Evolutionary conservation across 2,329 filamentous ascomycete genomes (phyloP).

Genomic region (Geosmithia flava): DNA sequence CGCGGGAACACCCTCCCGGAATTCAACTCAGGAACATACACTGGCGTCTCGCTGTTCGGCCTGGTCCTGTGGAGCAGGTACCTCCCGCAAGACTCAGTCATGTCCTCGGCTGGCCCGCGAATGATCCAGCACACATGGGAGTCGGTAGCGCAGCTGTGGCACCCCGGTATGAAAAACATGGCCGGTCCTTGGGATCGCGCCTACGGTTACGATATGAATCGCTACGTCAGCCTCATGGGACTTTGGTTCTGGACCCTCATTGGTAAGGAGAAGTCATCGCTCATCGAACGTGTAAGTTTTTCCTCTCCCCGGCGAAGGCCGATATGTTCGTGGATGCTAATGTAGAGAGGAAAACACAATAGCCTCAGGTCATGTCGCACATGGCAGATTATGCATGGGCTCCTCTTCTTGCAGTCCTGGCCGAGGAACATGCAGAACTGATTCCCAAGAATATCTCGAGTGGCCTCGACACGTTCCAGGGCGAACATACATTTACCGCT

Average conservation of each 20-base stretch:
- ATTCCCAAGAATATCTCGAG: conserved; percentile 26
- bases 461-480: conserved; percentile 32
- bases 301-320: too few species aligned
- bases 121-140: conserved; percentile 44
- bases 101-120: conserved; percentile 34
- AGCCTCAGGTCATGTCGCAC: conserved; percentile 44
- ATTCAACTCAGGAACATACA: conserved; percentile 52
- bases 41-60: conserved; percentile 47
- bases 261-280: conserved; percentile 29
- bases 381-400: conserved; percentile 45
- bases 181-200: conserved; percentile 53
- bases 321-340: not conserved
- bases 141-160: conserved; percentile 38
- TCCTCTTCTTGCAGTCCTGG: conserved; percentile 42
- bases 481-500: conserved; percentile 37
- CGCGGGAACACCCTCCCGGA: conserved; percentile 44
- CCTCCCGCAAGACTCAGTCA: conserved; percentile 36
- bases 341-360: not conserved
- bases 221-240: conserved; percentile 44
- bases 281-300: conserved; percentile 17
- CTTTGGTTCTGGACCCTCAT: conserved; percentile 46
- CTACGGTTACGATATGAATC: conserved; percentile 53
- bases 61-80: conserved; percentile 49
- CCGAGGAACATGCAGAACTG: conserved; percentile 33
- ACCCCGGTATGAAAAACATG: conserved; percentile 45